Evolutionary conservation across 164 flowering plant genomes (phyloP).

Genomic region (Liquidambar formosana): DNA sequence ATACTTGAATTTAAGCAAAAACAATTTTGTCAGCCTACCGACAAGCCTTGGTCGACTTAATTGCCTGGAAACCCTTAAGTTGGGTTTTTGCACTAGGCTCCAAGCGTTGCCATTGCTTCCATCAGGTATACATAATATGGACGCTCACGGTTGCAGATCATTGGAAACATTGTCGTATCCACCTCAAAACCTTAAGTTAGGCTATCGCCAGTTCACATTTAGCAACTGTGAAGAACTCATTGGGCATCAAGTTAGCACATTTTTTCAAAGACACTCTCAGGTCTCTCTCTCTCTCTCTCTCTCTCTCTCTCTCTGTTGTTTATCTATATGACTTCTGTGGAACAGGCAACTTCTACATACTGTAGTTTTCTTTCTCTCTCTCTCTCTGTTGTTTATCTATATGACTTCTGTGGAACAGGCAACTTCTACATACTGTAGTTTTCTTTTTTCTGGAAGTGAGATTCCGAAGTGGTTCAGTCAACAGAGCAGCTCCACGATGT

Average conservation of each 20-base stretch:
- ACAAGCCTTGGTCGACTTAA: conserved; percentile 4
- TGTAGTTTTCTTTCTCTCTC: too few relatives aligned
- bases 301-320: too few relatives aligned
- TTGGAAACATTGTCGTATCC: background rate
- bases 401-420: too few relatives aligned
- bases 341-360: too few relatives aligned
- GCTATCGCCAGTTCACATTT: background rate
- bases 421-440: too few relatives aligned
- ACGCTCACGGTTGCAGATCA: conserved; percentile 1
- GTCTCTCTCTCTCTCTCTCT: too few relatives aligned
- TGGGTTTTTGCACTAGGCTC: conserved; percentile 3
- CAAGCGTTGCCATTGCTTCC: conserved; percentile 14
- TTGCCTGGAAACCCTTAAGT: background rate
- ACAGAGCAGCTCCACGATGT: too few relatives aligned
- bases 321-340: too few relatives aligned
- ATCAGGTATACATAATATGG: background rate
- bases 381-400: too few relatives aligned
- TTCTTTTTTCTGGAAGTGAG: too few relatives aligned
- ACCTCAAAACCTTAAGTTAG: background rate
- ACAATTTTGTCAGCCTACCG: conserved; percentile 16
- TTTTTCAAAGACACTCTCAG: too few relatives aligned
- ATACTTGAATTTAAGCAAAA: conserved; percentile 9
- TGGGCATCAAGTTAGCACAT: background rate
- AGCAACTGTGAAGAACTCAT: background rate
- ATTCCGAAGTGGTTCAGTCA: too few relatives aligned